Base-by-base conservation (phyloP, 2,329 filamentous ascomycete species). In the Claviceps pazoutovae region DNA sequence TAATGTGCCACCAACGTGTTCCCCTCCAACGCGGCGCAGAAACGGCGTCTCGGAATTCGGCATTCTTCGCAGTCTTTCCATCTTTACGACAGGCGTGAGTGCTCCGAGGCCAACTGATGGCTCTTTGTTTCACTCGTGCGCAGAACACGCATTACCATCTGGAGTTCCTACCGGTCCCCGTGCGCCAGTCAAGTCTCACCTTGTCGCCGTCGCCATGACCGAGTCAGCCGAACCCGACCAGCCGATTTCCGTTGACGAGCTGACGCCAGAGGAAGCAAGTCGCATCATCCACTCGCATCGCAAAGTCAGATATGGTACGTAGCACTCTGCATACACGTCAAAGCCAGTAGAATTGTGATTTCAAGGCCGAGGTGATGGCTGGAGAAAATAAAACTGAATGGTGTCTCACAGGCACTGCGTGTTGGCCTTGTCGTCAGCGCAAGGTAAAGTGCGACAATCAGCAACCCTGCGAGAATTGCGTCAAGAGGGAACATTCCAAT, bases 401-500 rank as follows among this genome's bases (percentile, higher is more conserved):
- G 4, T 4, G 30, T 34, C 47, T 47, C 50, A 4, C 59, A 81
- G 78, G 78, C 53, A 82, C 78, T 43, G 78, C 78, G 4, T 84
- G 80, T 60, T 84, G 80, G 79, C 80, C 80, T 13, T 84, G 80
- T 61, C 73, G 80, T 46, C 80, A 83, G 64, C 74, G 80, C 56
- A 83, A 84, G 66, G 80, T 84, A 42, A 83, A 83, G 66, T 84
- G 80, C 63, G 80, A 83, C 67, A 83, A 83, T 64, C 79, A 82
- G 63, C 75, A 81, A 60, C 80, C 80, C 0, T 84, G 80, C 64
- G 79, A 83, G 60, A 84, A 84, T 61, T 84, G 80, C 60, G 74
- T 82, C 60, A 83, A 82, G 68, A 70, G 80, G 51, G 79, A 83
- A 54, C 80, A 84, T 58, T 73, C 79, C 2, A 73, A 78, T 64